Evolutionary conservation across 2,329 filamentous ascomycete genomes (phyloP).

Genomic region (Juglanconis oblonga): DNA sequence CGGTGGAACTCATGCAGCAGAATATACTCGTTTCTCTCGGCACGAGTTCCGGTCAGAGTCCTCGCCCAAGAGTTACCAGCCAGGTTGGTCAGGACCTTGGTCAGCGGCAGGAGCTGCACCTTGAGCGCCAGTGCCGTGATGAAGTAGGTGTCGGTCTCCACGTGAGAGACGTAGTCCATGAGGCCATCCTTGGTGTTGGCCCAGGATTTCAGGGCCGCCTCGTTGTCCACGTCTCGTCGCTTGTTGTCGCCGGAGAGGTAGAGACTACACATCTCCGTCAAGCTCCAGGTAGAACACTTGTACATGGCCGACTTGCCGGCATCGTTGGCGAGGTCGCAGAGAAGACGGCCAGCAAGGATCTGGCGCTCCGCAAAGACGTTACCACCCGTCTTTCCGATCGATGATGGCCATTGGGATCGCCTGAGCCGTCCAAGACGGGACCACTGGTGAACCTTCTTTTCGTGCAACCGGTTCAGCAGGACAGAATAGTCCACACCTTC

Average conservation of each 20-base stretch:
- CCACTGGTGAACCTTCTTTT: conserved; percentile 92
- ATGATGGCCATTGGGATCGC: conserved; percentile 80
- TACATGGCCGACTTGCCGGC: conserved; percentile 96
- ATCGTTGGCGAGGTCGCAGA: conserved; percentile 94
- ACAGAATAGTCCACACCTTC: conserved; percentile 96
- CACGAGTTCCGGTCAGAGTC: conserved; percentile 90
- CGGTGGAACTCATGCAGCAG: conserved; percentile 92
- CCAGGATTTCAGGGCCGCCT: conserved; percentile 83
- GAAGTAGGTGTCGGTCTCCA: conserved; percentile 93
- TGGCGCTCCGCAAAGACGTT: conserved; percentile 93
- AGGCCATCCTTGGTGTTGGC: conserved; percentile 78
- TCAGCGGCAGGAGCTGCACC: conserved; percentile 88
- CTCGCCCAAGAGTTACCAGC: conserved; percentile 98
- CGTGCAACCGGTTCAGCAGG: conserved; percentile 78
- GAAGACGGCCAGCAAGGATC: conserved; percentile 79
- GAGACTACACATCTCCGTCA: conserved; percentile 95
- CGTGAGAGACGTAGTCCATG: conserved; percentile 90
- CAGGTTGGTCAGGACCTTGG: conserved; percentile 92
- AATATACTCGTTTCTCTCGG: conserved; percentile 99
- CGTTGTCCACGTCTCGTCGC: conserved; percentile 84
- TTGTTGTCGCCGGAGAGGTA: conserved; percentile 72
- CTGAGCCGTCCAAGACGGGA: conserved; percentile 86
- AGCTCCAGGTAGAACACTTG: conserved; percentile 96
- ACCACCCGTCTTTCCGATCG: conserved; percentile 79
- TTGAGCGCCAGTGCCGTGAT: conserved; percentile 86